Evolutionary conservation across 768 basidiomycete genomes (phyloP), one percentile per base, ranked within the genome.

Genomic region (Phallus indusiatus): DNA sequence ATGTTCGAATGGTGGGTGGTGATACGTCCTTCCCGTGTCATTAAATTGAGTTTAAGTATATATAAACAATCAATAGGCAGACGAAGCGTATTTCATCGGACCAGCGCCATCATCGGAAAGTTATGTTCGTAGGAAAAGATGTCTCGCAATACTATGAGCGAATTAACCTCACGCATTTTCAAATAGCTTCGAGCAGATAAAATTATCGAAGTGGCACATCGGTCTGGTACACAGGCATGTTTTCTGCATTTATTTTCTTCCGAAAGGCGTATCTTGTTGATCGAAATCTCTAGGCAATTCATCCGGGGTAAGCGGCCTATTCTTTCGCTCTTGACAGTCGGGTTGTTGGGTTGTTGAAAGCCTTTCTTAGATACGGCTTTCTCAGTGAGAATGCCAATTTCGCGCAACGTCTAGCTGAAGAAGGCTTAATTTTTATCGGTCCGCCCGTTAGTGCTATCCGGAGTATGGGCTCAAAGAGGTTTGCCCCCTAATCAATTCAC

Each of bases 381-480:
- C 71, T 96, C 62, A 94, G 92, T 65, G 94, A 96, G 73, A 96
- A 95, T 61, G 85, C 93, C 5, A 72, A 71, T 20, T 97, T 97
- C 66, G 83, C 94, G 0, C 76, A 85, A 66, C 75, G 72, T 47
- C 79, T 96, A 11, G 80, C 83, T n/a, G 72, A 81, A 49, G 87
- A 85, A 65, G 89, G 90, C 0, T 82, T 97, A 62, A 81, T 87
- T 2, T 96, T 94, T 67, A 92, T 97, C 61, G 94, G 94, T 0
- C 94, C 94, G 16, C 90, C 94, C 1, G 79, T 88, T 0, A 80
- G 79, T 64, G 93, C 94, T 33, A 97, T 97, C 62, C 73, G 87
- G 14, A 89, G 86, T 66, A 97, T 96, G 94, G 94, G 94, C 1
- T 94, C 90, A 0, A 96, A 97, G 77, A 91, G 92, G 88, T 90